Evolutionary conservation across 495 filamentous ascomycete species (phyloP).

Genomic region (Cairneyella variabilis): DNA sequence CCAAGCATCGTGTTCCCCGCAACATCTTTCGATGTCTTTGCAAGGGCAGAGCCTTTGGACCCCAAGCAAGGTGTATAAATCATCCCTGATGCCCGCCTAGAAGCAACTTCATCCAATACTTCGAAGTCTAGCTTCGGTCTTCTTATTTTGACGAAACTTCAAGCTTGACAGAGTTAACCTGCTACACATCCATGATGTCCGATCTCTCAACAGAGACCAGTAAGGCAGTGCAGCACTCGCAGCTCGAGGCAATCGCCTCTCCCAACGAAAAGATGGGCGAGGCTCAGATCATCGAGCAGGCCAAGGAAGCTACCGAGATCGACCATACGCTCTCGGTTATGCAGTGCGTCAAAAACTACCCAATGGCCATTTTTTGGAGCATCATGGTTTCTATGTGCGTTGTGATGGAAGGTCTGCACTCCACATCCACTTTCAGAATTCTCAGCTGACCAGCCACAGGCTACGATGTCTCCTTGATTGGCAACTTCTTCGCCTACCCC

Average conservation of each 20-base stretch:
- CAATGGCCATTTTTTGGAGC: slow-evolving; percentile 29
- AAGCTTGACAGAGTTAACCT: slow-evolving; percentile 2
- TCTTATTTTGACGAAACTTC: neutral
- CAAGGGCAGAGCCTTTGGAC: neutral
- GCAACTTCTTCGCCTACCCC: slow-evolving; percentile 32
- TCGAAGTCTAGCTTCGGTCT: neutral
- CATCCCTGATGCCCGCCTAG: neutral
- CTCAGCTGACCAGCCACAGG: slow-evolving; percentile 8
- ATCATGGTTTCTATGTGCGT: slow-evolving; percentile 34
- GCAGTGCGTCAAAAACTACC: slow-evolving; percentile 31
- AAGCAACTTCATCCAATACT: neutral
- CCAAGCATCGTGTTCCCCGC: neutral
- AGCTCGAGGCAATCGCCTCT: slow-evolving; percentile 7
- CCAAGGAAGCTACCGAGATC: slow-evolving; percentile 6
- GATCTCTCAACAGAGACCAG: slow-evolving; percentile 1
- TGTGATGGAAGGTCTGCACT: slow-evolving; percentile 35
- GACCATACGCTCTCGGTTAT: slow-evolving; percentile 26
- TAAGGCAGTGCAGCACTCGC: neutral
- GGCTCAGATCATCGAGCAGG: slow-evolving; percentile 1
- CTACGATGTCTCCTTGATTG: slow-evolving; percentile 39
- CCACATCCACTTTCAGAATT: slow-evolving; percentile 17
- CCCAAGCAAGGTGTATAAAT: neutral
- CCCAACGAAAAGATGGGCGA: slow-evolving; percentile 7
- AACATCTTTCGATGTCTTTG: neutral
- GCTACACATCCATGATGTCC: neutral